Percentiles rank a stretch among this genome's conserved stretches.
Evolutionary conservation across 495 filamentous ascomycete genomes (phyloP).

Genomic region (Bacidia rubella): DNA sequence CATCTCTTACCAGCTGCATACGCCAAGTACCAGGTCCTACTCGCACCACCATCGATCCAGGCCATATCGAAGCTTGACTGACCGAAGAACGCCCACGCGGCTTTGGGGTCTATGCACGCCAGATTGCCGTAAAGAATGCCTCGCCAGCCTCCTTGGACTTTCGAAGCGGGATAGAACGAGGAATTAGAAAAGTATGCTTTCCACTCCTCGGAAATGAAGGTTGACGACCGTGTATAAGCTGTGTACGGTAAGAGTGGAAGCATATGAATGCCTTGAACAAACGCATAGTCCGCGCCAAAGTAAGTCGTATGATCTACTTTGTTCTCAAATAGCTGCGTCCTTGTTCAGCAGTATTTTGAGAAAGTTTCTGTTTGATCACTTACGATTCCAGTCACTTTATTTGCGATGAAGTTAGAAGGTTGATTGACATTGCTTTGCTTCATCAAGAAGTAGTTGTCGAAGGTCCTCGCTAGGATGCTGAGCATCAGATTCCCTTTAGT

Average conservation of each 20-base stretch:
- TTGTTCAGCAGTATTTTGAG: background rate
- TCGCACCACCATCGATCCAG: slow-evolving; percentile 78
- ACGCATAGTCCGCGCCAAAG: slow-evolving; percentile 71
- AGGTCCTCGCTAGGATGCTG: slow-evolving; percentile 50
- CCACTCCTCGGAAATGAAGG: slow-evolving; percentile 82
- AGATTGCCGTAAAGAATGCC: slow-evolving; percentile 76
- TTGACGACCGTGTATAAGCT: slow-evolving; percentile 47
- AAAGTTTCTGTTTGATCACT: slow-evolving; percentile 15
- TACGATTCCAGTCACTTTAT: slow-evolving; percentile 80
- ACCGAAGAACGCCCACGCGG: slow-evolving; percentile 63
- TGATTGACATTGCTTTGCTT: slow-evolving; percentile 56
- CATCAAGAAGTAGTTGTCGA: slow-evolving; percentile 76
- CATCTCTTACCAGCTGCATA: slow-evolving; percentile 54
- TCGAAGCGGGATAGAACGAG: slow-evolving; percentile 36
- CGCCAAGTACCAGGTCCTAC: slow-evolving; percentile 79
- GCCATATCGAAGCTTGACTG: slow-evolving; percentile 47
- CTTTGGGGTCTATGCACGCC: slow-evolving; percentile 58
- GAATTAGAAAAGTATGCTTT: slow-evolving; percentile 50
- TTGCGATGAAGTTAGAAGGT: slow-evolving; percentile 61
- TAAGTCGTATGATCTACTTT: slow-evolving; percentile 93
- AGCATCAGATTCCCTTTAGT: slow-evolving; percentile 82
- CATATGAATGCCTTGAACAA: slow-evolving; percentile 94
- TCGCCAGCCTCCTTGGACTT: slow-evolving; percentile 63
- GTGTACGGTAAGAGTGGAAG: slow-evolving; percentile 67
- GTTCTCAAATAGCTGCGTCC: slow-evolving; percentile 71